Base-by-base conservation (phyloP, 2,329 filamentous ascomycete species). In the Aureobasidium vineae region DNA sequence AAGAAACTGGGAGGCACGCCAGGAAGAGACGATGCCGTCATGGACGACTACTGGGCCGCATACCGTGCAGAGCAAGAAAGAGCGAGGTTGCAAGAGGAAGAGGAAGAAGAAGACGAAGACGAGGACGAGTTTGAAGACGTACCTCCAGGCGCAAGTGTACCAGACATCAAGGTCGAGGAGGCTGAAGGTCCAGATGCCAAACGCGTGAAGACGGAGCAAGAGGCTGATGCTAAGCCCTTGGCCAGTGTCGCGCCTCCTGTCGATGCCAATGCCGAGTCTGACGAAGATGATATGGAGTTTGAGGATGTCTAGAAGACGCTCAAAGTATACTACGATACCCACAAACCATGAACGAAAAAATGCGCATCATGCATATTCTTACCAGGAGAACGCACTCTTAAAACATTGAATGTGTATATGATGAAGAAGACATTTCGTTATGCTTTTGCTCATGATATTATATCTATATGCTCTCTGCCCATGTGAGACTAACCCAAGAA, bases 31-130 rank as follows among this genome's bases (percentile, higher is more conserved):
- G 81, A 86, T 68, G 80, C 83, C 36, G 80, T 84, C 49, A 84
- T 92, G 69, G 87, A 88, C 66, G 85, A 86, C 64, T 86, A 90
- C 66, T 92, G 90, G 74, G 85, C 85, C 43, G 84, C 84, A 67
- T 81, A 92, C 21, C 87, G 87, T 71, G 84, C 82, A 5, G 85
- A 87, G 69, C 84, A 88, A 75, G 81, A 75, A 60, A 31, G 64
- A 40, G 63, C 50, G 23, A 73, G 78, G 53, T 72, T 78, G 53
- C 76, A 76, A 16, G 74, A 76, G 50, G 74, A 77, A 63, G 73
- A 76, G 7, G 77, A 80, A 19, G 79, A 82, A 43, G 81, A 85
- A 19, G 81, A 83, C 64, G 79, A 80, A 1, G 81, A 82, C 28
- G 80, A 80, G 28, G 81, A 80, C 15, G 82, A 84, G 8, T 84